Percentiles rank a stretch among this genome's conserved stretches.
phyloP scores from a whole-genome alignment of 495 filamentous ascomycete genomes.

The Aspergillus panamensis region DNA sequence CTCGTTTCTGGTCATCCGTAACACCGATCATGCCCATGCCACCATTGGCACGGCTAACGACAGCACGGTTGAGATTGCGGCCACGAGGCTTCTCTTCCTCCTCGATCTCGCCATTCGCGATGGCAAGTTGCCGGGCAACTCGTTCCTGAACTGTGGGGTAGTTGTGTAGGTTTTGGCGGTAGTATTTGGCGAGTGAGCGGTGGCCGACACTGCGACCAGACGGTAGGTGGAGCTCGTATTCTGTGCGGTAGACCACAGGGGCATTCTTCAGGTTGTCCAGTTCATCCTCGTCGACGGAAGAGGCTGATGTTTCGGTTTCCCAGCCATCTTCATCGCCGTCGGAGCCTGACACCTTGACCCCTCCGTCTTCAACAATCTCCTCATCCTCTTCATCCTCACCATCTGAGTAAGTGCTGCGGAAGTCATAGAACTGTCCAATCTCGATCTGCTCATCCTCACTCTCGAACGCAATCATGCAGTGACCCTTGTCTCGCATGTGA shows the following conservation, averaged over 20 bases:
- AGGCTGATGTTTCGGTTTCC: constrained; percentile 88
- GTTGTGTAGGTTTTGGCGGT: constrained; percentile 85
- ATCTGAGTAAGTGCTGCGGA: constrained; percentile 90
- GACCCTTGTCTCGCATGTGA: constrained; percentile 94
- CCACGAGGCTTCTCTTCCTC: constrained; percentile 33
- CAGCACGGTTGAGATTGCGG: constrained; percentile 54
- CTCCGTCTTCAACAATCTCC: constrained; percentile 32
- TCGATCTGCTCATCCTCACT: constrained; percentile 88
- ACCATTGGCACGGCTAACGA: constrained; percentile 64
- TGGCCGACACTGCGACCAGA: constrained; percentile 88
- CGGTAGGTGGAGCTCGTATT: constrained; percentile 92
- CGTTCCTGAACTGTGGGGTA: constrained; percentile 68
- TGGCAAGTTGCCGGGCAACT: constrained; percentile 42
- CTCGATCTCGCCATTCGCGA: constrained; percentile 49
- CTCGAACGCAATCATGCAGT: constrained; percentile 94
- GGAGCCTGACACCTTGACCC: constrained; percentile 32
- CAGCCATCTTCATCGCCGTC: constrained; percentile 63
- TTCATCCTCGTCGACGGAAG: constrained; percentile 61
- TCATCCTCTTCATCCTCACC: constrained; percentile 35
- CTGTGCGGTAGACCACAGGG: constrained; percentile 74
- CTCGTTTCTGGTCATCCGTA: constrained; percentile 63
- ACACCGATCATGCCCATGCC: constrained; percentile 74
- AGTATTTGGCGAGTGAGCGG: constrained; percentile 79
- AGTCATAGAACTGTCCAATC: constrained; percentile 98
- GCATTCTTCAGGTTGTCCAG: constrained; percentile 46